phyloP scores from a whole-genome alignment of 1,284 basidiomycete species.

The Fomes fomentarius region DNA sequence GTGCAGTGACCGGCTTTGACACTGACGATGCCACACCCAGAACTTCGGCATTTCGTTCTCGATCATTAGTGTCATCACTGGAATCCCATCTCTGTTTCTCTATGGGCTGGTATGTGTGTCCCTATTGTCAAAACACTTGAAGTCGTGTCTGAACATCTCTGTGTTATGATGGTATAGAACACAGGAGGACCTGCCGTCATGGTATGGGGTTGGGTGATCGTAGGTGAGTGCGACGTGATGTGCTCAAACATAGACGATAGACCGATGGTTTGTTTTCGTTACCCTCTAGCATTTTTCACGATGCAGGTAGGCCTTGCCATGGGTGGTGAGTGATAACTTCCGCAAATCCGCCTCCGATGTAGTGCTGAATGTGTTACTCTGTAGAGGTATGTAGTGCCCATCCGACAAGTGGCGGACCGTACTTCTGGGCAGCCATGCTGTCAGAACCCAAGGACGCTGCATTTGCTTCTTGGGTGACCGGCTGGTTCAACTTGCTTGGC shows the following conservation, averaged over 20 bases:
- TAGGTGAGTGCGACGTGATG: too few species aligned
- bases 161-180: constrained; percentile 43
- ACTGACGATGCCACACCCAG: constrained; percentile 41
- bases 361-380: too few species aligned
- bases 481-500: constrained; percentile 77
- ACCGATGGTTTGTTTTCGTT: too few species aligned
- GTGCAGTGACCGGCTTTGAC: constrained; percentile 1
- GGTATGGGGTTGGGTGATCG: constrained; percentile 76
- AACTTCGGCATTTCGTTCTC: constrained; percentile 80
- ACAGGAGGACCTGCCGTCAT: constrained; percentile 76
- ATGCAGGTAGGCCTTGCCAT: constrained; percentile 70
- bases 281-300: constrained; percentile 56
- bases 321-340: constrained; percentile 52
- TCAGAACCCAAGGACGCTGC: constrained; percentile 57
- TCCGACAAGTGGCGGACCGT: constrained; percentile 75
- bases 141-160: constrained; percentile 15
- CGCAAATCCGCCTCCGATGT: too few species aligned
- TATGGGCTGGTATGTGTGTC: constrained; percentile 60
- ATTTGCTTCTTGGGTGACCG: constrained; percentile 70
- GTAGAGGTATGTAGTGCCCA: constrained; percentile 73
- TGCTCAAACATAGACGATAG: too few species aligned
- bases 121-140: not conserved
- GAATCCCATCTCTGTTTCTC: constrained; percentile 65
- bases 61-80: constrained; percentile 75
- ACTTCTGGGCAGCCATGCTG: constrained; percentile 78